phyloP scores from a whole-genome alignment of 2,329 filamentous ascomycete genomes.

The Botryotinia narcissicola region DNA sequence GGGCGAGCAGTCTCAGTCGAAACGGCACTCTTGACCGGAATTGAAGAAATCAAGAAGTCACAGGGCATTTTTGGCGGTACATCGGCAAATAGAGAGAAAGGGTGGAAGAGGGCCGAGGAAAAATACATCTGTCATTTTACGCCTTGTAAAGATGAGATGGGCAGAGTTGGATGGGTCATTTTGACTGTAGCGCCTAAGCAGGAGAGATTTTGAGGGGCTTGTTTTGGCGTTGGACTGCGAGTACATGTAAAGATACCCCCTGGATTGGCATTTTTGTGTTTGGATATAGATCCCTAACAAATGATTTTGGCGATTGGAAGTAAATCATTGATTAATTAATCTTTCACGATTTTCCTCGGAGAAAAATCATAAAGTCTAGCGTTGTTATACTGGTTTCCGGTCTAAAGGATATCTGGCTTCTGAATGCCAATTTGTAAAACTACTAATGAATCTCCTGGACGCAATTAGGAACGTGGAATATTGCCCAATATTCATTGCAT shows the following conservation, averaged over 20 bases:
- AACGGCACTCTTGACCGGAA: constrained; percentile 31
- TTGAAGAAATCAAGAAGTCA: constrained; percentile 28
- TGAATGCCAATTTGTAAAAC: background rate
- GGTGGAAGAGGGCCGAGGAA: constrained; percentile 30
- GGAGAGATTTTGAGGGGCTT: background rate
- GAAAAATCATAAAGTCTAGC: background rate
- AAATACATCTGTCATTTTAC: constrained; percentile 43
- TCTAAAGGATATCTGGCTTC: background rate
- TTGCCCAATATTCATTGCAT: background rate
- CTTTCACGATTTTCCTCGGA: background rate
- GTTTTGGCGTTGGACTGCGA: background rate
- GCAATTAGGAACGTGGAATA: background rate
- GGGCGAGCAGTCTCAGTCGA: constrained; percentile 37
- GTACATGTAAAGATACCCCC: background rate
- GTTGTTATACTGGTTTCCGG: background rate
- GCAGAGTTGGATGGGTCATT: constrained; percentile 38
- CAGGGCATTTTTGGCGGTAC: constrained; percentile 25
- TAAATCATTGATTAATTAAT: background rate
- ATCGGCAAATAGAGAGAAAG: background rate
- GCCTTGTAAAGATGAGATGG: constrained; percentile 43
- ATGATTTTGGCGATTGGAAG: background rate
- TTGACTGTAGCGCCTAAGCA: constrained; percentile 37
- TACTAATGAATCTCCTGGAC: background rate
- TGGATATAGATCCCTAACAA: too few relatives aligned
- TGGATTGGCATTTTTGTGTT: background rate